These are phyloP conservation scores for Penicillium egyptiacum DNA, from an alignment of 495 filamentous ascomycete genomes.

Conservation along the genomic window DNA sequence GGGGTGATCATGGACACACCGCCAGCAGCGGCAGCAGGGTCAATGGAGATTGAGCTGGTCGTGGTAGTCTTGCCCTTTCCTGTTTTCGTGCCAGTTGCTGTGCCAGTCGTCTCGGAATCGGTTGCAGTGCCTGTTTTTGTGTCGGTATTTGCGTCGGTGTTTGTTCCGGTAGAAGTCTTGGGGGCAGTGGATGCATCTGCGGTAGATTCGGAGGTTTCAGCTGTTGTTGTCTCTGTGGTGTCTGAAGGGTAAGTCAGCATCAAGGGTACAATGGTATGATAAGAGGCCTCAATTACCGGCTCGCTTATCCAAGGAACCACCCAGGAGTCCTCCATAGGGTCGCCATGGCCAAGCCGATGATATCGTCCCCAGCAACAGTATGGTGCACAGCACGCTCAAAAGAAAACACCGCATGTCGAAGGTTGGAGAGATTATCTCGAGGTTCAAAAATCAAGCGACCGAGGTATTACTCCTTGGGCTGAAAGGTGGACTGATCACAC, in stretches of 20 bases:
- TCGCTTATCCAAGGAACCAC: conserved; percentile 33
- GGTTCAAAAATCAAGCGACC: conserved; percentile 4
- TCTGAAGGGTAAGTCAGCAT: conserved; percentile 16
- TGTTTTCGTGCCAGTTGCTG: conserved; percentile 34
- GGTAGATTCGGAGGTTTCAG: conserved; percentile 23
- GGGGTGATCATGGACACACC: conserved; percentile 84
- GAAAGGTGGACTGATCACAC: conserved; percentile 11
- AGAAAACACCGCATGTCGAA: conserved; percentile 39
- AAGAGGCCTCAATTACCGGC: conserved; percentile 27
- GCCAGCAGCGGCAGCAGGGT: conserved; percentile 64
- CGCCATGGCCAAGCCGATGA: conserved; percentile 54
- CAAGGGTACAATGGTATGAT: not conserved
- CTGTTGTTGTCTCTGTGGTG: conserved; percentile 20
- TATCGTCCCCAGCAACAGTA: conserved; percentile 49
- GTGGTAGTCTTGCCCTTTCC: conserved; percentile 24
- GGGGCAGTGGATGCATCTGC: conserved; percentile 24
- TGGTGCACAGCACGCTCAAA: conserved; percentile 34
- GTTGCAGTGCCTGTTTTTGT: conserved; percentile 29
- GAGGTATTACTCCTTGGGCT: not conserved
- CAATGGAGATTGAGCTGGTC: conserved; percentile 48
- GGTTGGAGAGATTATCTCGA: conserved; percentile 11
- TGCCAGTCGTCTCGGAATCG: conserved; percentile 16
- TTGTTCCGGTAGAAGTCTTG: conserved; percentile 18
- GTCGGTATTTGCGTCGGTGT: conserved; percentile 23
- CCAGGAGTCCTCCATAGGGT: conserved; percentile 29